Base-by-base conservation (phyloP, 306 rosid species). In the Delonix regia region DNA sequence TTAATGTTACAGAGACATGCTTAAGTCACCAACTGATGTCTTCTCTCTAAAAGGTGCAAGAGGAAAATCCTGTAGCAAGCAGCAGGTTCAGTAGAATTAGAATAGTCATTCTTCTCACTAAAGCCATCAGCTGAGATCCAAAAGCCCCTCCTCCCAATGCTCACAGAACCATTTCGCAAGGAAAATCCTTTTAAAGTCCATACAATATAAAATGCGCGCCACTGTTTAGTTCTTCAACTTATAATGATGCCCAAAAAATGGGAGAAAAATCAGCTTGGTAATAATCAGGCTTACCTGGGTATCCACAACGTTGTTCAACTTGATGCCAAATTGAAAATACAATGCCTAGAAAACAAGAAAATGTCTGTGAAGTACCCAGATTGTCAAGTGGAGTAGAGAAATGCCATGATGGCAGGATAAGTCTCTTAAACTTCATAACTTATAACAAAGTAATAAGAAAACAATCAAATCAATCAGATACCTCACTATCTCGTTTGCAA, bases 401-500 rank as follows among this genome's bases (percentile, higher is more conserved):
- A 25, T 57, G 64, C 64, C 13, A 57, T 25, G n/a, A 25, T 57
- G 64, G 36, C 19, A 57, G 36, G n/a, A 4, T 2, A 25, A 13
- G 6, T 53, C 28, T 10, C 12, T 25, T 13, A 27, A 56, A 25
- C 36, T 27, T 25, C 38, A 5, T 67, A 68, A 42, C 36, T 57
- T 73, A 77, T 22, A 63, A 60, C 15, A 51, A 22, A 51, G 47
- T n/a, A 59, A 22, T n/a, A 30, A 60, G 63, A 14, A 65, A 60
- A 57, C 49, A 71, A 71, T 59, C 57, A 78, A 81, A 86, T 74
- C 25, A 63, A 80, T 70, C 77, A 77, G 82, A 83, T 82, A 96
- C 99, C 98, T 96, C 99, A 55, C 99, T 93, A 36, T 96, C 99
- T 73, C 99, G 90, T 90, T 90, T 96, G 93, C 99, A 96, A 84